Evolutionary conservation across 2,329 filamentous ascomycete species (phyloP).

Genomic region (Rhexocercosporidium sp.): DNA sequence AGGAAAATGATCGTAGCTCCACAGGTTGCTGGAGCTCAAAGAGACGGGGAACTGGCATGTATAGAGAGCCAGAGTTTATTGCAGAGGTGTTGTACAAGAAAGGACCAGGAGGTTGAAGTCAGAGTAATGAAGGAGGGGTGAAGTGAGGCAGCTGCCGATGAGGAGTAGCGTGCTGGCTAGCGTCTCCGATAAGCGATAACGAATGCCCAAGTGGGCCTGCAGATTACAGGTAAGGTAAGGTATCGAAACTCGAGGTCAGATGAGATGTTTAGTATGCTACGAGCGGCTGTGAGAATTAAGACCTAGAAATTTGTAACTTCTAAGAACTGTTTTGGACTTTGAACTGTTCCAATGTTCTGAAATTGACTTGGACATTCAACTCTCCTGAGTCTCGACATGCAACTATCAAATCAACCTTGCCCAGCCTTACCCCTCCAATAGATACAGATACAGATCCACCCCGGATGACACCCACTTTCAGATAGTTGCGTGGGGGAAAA

Average conservation of each 20-base stretch:
- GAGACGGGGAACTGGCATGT: conserved; percentile 11
- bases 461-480: neutral
- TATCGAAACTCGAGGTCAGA: neutral
- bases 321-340: too few species aligned
- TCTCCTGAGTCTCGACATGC: too few species aligned
- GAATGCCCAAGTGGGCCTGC: neutral
- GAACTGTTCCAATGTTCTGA: too few species aligned
- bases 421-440: neutral
- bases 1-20: conserved; percentile 3
- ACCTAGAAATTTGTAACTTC: neutral
- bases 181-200: conserved; percentile 9
- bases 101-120: conserved; percentile 9
- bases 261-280: neutral
- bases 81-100: conserved; percentile 8
- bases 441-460: neutral
- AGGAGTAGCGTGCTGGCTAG: neutral
- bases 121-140: conserved; percentile 9
- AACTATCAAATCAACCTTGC: neutral
- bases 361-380: too few species aligned
- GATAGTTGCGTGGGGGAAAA: neutral
- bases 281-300: neutral
- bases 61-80: conserved; percentile 6
- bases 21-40: conserved; percentile 7
- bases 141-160: neutral
- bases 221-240: neutral